Evolutionary conservation across 2,329 filamentous ascomycete species (phyloP).

Genomic region (Hymenoscyphus occultus): DNA sequence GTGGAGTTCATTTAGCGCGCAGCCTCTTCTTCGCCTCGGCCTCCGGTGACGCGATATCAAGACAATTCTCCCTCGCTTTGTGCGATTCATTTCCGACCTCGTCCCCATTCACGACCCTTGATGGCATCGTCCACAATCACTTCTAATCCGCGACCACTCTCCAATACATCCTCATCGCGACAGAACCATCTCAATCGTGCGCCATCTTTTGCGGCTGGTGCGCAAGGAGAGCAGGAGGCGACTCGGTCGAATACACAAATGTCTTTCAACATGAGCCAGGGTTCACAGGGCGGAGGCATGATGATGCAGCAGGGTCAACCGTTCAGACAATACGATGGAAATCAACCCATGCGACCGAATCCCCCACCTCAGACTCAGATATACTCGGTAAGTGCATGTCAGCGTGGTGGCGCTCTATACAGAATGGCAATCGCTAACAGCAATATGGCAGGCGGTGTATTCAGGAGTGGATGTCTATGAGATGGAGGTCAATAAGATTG

Average conservation of each 20-base stretch:
- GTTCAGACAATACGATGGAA: conserved; percentile 33
- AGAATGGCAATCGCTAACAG: conserved; percentile 15
- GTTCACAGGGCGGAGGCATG: conserved; percentile 33
- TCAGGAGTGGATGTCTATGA: conserved; percentile 97
- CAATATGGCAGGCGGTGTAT: conserved; percentile 67
- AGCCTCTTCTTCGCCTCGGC: background rate
- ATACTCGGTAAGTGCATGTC: conserved; percentile 52
- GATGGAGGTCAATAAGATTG: conserved; percentile 91
- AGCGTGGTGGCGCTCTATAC: background rate
- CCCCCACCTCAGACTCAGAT: conserved; percentile 55
- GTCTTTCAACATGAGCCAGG: conserved; percentile 38
- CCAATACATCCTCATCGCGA: conserved; percentile 31
- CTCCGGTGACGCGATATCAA: conserved; percentile 2
- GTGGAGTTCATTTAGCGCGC: background rate
- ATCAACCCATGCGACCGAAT: conserved; percentile 26
- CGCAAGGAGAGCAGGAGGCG: conserved; percentile 28
- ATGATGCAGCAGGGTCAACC: conserved; percentile 36
- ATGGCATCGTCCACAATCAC: conserved; percentile 32
- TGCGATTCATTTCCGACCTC: background rate
- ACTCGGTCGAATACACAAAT: conserved; percentile 27
- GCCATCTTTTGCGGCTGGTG: conserved; percentile 23
- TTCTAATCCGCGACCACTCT: conserved; percentile 31
- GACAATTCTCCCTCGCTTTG: background rate
- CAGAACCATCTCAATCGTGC: conserved; percentile 31
- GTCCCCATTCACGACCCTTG: conserved; percentile 6